A percentile compares a stretch with the other conserved stretches of the same genome.
phyloP scores from a whole-genome alignment of 768 basidiomycete species.

The Solioccasus polychromus region DNA sequence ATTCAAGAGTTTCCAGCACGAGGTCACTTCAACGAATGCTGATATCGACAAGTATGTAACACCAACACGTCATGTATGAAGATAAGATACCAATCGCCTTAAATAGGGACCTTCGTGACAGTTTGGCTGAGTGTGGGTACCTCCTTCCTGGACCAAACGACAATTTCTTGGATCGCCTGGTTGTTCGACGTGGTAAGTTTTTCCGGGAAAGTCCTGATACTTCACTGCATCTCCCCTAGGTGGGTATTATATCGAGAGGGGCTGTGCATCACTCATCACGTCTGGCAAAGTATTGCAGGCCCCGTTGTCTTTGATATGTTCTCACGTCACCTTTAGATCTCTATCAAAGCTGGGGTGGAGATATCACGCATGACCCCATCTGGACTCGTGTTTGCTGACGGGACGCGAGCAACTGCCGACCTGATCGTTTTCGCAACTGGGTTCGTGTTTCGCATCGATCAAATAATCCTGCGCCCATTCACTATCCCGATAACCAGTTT shows the following conservation, averaged over 20 bases:
- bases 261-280: background rate
- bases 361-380: background rate
- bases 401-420: background rate
- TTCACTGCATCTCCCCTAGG: background rate
- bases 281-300: background rate
- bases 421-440: background rate
- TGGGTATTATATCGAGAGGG: background rate
- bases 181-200: background rate
- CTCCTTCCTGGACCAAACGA: background rate
- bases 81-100: background rate
- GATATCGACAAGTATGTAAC: background rate
- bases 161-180: background rate
- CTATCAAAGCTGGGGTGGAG: background rate
- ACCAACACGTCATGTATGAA: background rate
- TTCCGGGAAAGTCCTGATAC: background rate
- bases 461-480: background rate
- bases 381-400: background rate
- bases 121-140: background rate
- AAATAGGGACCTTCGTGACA: background rate
- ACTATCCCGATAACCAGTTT: background rate
- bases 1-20: background rate
- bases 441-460: background rate
- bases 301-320: background rate
- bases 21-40: background rate
- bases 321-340: background rate